Evolutionary conservation across 306 rosid species (phyloP).

Genomic region (Benincasa hispida): DNA sequence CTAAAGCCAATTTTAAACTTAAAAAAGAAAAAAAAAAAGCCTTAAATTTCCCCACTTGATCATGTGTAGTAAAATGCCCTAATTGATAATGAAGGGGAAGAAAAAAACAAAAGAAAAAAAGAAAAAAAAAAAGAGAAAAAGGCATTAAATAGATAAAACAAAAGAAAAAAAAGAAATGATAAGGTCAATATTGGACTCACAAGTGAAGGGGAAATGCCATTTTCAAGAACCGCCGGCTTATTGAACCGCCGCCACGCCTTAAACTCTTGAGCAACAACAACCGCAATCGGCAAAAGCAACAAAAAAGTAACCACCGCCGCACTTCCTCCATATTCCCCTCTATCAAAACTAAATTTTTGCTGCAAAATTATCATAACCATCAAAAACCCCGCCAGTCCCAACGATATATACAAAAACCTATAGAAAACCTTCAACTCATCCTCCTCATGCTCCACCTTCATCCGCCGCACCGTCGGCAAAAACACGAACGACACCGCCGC

Average conservation of each 20-base stretch:
- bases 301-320: slow-evolving; percentile 33
- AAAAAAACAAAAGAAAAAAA: no score
- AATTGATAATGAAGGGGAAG: no score
- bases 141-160: no score
- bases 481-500: slow-evolving; percentile 45
- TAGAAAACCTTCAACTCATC: slow-evolving; percentile 48
- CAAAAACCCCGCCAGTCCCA: slow-evolving; percentile 50
- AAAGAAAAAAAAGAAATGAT: neutral
- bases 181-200: neutral
- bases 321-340: slow-evolving; percentile 30
- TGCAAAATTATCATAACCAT: slow-evolving; percentile 39
- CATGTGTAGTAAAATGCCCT: no score
- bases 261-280: slow-evolving; percentile 33
- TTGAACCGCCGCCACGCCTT: slow-evolving; percentile 7
- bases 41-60: neutral
- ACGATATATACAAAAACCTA: slow-evolving; percentile 43
- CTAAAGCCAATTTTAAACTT: no score
- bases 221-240: neutral
- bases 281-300: slow-evolving; percentile 41
- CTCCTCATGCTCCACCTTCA: slow-evolving; percentile 19
- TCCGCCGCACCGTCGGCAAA: slow-evolving; percentile 33
- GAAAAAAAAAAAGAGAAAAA: no score
- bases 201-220: neutral
- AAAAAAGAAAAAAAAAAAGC: no score
- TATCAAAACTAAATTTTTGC: slow-evolving; percentile 18